phyloP scores from a whole-genome alignment of 2,329 filamentous ascomycete species.

The Pezicula carpinea region DNA sequence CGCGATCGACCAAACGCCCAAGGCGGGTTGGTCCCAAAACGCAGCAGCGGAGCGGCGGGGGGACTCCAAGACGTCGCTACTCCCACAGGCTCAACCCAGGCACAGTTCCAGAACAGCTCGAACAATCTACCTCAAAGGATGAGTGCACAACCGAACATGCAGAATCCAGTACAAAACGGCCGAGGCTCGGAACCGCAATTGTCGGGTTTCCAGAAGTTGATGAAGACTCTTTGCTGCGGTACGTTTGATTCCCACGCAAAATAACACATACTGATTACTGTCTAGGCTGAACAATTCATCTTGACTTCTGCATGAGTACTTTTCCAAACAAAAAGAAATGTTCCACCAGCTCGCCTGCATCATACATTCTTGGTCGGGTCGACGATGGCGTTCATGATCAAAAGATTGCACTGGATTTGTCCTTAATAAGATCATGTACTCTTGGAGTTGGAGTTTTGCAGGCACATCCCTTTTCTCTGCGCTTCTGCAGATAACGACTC shows the following conservation, averaged over 20 bases:
- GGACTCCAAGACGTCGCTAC: slow-evolving; percentile 73
- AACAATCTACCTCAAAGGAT: slow-evolving; percentile 72
- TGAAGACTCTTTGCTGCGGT: slow-evolving; percentile 91
- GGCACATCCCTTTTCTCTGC: slow-evolving; percentile 17
- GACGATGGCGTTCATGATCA: slow-evolving; percentile 20
- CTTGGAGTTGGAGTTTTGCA: slow-evolving; percentile 15
- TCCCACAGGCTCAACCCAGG: slow-evolving; percentile 85
- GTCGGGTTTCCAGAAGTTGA: slow-evolving; percentile 83
- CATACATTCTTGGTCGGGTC: slow-evolving; percentile 2
- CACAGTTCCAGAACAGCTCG: slow-evolving; percentile 94
- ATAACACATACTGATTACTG: slow-evolving; percentile 11
- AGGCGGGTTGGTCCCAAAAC: slow-evolving; percentile 69
- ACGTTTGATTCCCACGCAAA: slow-evolving; percentile 32
- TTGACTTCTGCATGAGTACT: slow-evolving; percentile 5
- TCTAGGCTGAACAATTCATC: slow-evolving; percentile 23
- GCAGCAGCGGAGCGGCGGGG: slow-evolving; percentile 67
- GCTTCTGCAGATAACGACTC: slow-evolving; percentile 20
- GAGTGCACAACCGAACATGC: slow-evolving; percentile 56
- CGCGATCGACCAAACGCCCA: slow-evolving; percentile 71
- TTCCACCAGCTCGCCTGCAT: neutral
- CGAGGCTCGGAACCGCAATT: slow-evolving; percentile 66
- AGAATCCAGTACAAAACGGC: slow-evolving; percentile 49
- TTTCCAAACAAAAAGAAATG: neutral
- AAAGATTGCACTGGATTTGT: slow-evolving; percentile 16
- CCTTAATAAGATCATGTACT: slow-evolving; percentile 21